phyloP scores from a whole-genome alignment of 495 filamentous ascomycete genomes.

The Penicillium malachiteum region DNA sequence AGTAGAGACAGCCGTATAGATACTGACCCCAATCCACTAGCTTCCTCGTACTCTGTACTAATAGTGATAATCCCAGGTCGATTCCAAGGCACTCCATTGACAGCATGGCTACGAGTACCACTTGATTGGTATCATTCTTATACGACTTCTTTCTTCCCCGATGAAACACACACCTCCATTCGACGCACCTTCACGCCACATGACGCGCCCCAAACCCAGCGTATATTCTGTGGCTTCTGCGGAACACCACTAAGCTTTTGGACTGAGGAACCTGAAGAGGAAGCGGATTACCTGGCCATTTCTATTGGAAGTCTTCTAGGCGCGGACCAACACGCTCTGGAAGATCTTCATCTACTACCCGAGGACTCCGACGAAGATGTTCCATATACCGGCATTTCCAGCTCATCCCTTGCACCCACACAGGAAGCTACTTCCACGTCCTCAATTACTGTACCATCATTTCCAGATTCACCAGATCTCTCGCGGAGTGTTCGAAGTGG shows the following conservation, averaged over 20 bases:
- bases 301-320: conserved; percentile 68
- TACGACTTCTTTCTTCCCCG: conserved; percentile 69
- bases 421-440: conserved; percentile 5
- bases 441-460: conserved; percentile 26
- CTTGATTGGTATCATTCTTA: conserved; percentile 70
- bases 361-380: conserved; percentile 43
- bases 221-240: conserved; percentile 88
- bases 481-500: conserved; percentile 31
- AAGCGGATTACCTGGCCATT: conserved; percentile 72
- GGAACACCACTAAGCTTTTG: conserved; percentile 79
- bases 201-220: conserved; percentile 56
- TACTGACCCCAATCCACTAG: conserved; percentile 10
- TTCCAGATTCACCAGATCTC: conserved; percentile 13
- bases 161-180: conserved; percentile 73
- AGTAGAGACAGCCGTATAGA: conserved; percentile 61
- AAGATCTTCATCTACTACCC: conserved; percentile 65
- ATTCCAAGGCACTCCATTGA: conserved; percentile 65
- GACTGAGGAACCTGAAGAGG: conserved; percentile 65
- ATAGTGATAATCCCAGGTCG: conserved; percentile 47
- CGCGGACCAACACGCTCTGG: conserved; percentile 64
- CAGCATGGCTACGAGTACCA: conserved; percentile 78
- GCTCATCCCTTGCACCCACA: conserved; percentile 7
- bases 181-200: conserved; percentile 66
- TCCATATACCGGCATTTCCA: conserved; percentile 18
- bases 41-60: conserved; percentile 7